phyloP scores from a whole-genome alignment of 495 filamentous ascomycete genomes.

The Glutinoglossum americanum region DNA sequence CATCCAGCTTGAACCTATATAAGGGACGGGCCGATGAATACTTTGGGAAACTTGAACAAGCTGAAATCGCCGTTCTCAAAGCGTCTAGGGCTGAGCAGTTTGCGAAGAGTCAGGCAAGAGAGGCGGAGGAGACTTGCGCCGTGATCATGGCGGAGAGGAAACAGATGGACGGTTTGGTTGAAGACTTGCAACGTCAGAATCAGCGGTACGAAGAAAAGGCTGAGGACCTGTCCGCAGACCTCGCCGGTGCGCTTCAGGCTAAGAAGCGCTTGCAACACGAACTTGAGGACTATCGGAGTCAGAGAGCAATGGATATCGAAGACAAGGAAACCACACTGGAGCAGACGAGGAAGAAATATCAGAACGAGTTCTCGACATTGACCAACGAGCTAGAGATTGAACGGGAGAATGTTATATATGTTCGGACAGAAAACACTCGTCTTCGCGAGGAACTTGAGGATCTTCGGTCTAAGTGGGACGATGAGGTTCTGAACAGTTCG shows the following conservation, averaged over 20 bases:
- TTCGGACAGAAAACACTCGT: slow-evolving; percentile 35
- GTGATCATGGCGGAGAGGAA: slow-evolving; percentile 83
- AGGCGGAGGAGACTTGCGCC: slow-evolving; percentile 80
- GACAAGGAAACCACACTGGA: slow-evolving; percentile 94
- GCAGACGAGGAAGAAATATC: slow-evolving; percentile 94
- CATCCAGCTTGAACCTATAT: slow-evolving; percentile 68
- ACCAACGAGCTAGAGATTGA: slow-evolving; percentile 86
- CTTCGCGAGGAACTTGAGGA: slow-evolving; percentile 89
- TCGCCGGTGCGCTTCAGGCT: slow-evolving; percentile 65
- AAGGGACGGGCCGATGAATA: slow-evolving; percentile 91
- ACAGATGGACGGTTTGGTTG: slow-evolving; percentile 67
- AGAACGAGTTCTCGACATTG: slow-evolving; percentile 70
- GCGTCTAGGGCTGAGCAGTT: slow-evolving; percentile 83
- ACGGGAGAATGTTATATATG: slow-evolving; percentile 58
- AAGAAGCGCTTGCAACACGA: slow-evolving; percentile 95
- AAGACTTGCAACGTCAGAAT: slow-evolving; percentile 75
- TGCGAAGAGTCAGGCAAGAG: slow-evolving; percentile 65
- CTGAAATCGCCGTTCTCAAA: slow-evolving; percentile 87
- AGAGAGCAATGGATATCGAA: slow-evolving; percentile 87
- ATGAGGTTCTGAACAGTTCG: slow-evolving; percentile 91
- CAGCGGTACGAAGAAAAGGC: slow-evolving; percentile 78
- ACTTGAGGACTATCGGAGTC: slow-evolving; percentile 89
- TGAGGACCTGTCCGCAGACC: slow-evolving; percentile 79
- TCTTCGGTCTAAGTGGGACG: slow-evolving; percentile 90
- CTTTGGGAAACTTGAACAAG: slow-evolving; percentile 92